Evolutionary conservation across 2,329 filamentous ascomycete genomes (phyloP).

Genomic region (Ramichloridium luteum): DNA sequence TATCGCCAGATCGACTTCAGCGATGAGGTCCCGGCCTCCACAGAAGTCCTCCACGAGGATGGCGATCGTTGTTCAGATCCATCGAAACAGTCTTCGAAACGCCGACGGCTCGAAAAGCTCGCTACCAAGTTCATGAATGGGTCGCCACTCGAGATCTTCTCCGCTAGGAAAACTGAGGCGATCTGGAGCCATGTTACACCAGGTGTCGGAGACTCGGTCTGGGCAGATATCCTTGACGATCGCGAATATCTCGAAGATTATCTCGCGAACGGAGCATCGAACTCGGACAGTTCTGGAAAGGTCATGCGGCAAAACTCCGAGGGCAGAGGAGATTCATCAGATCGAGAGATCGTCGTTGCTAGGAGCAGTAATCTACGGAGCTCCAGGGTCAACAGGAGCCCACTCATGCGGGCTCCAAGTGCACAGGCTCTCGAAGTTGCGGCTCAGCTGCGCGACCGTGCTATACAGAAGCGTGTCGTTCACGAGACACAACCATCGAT

Average conservation of each 20-base stretch:
- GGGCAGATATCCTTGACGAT: slow-evolving; percentile 1
- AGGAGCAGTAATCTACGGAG: no score
- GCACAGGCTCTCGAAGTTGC: slow-evolving; percentile 11
- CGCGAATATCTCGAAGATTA: background rate
- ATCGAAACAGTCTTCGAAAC: no score
- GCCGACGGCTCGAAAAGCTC: slow-evolving; percentile 46
- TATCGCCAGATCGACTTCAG: slow-evolving; percentile 18
- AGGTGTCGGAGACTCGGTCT: background rate
- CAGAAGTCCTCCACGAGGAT: no score
- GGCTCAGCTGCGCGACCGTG: slow-evolving; percentile 8
- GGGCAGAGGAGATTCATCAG: no score
- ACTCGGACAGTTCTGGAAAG: no score
- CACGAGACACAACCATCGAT: no score
- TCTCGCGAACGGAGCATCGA: no score
- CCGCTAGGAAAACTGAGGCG: slow-evolving; percentile 31
- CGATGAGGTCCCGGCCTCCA: slow-evolving; percentile 11
- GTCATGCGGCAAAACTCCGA: no score
- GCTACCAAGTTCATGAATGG: slow-evolving; percentile 49
- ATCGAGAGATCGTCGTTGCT: no score
- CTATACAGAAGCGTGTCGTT: background rate
- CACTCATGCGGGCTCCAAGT: no score
- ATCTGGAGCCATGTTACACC: background rate
- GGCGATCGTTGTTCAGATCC: no score
- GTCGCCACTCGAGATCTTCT: slow-evolving; percentile 43
- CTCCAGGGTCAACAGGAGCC: no score